A percentile compares a stretch with the other conserved stretches of the same genome.
Conservation (phyloP, 257 asterid species). For the Ehretia macrophylla region DNA sequence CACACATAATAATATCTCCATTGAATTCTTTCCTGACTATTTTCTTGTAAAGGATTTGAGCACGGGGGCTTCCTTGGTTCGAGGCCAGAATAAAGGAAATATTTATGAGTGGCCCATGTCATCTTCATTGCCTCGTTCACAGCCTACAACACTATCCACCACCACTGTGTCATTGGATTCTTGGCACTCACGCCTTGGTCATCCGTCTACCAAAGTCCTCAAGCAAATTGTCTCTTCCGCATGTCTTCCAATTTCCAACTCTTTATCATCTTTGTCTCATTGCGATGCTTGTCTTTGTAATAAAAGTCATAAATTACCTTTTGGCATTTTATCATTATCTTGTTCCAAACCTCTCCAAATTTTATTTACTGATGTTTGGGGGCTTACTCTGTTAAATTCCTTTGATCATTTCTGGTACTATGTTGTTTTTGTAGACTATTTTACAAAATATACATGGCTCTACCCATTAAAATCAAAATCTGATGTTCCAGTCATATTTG, state of each 20-base stretch:
- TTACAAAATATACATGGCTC: not conserved
- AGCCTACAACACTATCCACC: too few species aligned
- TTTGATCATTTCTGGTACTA: not conserved
- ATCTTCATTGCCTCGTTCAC: not conserved
- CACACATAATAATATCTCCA: too few species aligned
- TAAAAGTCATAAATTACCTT: too few species aligned
- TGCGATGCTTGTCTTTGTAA: too few species aligned
- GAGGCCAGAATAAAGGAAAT: not conserved
- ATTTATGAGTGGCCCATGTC: too few species aligned
- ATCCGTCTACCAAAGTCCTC: not conserved
- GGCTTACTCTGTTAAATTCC: not conserved
- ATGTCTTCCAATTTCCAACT: too few species aligned
- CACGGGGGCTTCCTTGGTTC: slow-evolving; percentile 1
- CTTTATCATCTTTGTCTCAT: too few species aligned
- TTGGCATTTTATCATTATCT: not conserved
- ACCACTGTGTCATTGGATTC: not conserved
- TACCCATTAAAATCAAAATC: not conserved
- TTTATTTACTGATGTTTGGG: not conserved
- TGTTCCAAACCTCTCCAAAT: not conserved
- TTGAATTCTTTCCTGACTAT: too few species aligned
- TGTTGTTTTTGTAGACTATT: not conserved
- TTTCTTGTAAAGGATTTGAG: slow-evolving; percentile 6
- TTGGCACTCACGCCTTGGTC: slow-evolving; percentile 1
- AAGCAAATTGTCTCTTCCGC: not conserved
- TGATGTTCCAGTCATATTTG: not conserved